Conservation (phyloP, 192 early-diverging fungal species). For the Backusella australiensis region DNA sequence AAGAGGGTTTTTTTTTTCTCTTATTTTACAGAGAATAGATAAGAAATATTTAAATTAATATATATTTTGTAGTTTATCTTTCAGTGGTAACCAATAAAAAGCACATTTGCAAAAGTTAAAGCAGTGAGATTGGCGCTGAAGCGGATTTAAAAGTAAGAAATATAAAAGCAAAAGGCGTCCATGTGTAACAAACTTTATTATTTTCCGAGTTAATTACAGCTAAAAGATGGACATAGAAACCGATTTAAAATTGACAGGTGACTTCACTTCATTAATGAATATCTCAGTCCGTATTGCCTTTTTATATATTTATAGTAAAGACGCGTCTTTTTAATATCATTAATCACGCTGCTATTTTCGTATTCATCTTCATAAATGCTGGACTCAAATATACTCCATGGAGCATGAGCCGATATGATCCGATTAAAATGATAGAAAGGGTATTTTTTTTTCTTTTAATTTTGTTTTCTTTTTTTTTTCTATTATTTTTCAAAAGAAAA, state of each 20-base stretch:
- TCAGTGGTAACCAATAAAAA: background rate
- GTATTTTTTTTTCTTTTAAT: background rate
- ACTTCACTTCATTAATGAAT: background rate
- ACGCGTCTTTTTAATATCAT: background rate
- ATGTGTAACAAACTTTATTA: background rate
- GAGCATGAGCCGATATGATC: constrained; percentile 1
- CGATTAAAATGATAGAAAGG: background rate
- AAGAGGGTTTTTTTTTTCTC: background rate
- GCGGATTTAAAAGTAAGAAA: constrained; percentile 7
- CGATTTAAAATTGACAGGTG: background rate
- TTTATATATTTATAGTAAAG: background rate
- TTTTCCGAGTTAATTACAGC: background rate
- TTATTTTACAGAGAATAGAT: constrained; percentile 1
- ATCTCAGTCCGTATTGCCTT: no score
- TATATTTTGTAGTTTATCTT: background rate
- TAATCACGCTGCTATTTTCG: background rate
- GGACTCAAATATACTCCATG: background rate
- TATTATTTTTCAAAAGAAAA: background rate
- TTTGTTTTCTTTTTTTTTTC: background rate
- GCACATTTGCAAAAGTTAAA: background rate
- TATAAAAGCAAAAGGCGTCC: background rate
- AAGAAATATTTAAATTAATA: background rate
- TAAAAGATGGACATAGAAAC: background rate
- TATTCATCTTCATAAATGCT: background rate
- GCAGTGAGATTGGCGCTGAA: background rate